phyloP scores from a whole-genome alignment of 352 stramenopile genomes.

The Phytophthora cactorum region DNA sequence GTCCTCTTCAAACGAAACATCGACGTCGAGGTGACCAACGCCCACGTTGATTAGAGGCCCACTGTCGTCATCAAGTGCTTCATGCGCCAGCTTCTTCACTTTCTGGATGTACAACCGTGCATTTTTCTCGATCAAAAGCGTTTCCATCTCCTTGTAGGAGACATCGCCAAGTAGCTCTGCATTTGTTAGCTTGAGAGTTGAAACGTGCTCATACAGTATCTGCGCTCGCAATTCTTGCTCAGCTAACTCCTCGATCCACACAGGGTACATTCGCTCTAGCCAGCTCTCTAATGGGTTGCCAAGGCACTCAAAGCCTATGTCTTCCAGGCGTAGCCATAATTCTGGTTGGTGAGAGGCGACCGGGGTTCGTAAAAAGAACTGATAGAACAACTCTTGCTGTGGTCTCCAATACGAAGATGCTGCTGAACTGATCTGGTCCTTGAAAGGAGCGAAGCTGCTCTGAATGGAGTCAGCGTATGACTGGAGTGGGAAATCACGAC shows the following conservation, averaged over 20 bases:
- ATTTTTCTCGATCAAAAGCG: slow-evolving; percentile 61
- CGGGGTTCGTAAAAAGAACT: slow-evolving; percentile 60
- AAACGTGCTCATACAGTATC: slow-evolving; percentile 69
- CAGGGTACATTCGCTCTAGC: slow-evolving; percentile 69
- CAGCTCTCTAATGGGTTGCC: slow-evolving; percentile 67
- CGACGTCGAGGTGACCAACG: slow-evolving; percentile 39
- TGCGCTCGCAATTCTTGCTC: slow-evolving; percentile 69
- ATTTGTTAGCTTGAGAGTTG: slow-evolving; percentile 62
- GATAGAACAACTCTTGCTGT: slow-evolving; percentile 66
- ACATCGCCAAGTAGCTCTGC: slow-evolving; percentile 46
- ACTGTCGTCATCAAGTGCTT: slow-evolving; percentile 4
- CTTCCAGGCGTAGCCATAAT: slow-evolving; percentile 59
- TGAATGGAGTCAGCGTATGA: slow-evolving; percentile 35
- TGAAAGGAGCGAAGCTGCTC: slow-evolving; percentile 39
- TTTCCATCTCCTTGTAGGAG: slow-evolving; percentile 54
- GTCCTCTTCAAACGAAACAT: slow-evolving; percentile 54
- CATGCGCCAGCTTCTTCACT: slow-evolving; percentile 42
- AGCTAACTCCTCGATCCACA: slow-evolving; percentile 77
- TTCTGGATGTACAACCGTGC: slow-evolving; percentile 65
- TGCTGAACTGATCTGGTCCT: slow-evolving; percentile 28
- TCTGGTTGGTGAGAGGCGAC: slow-evolving; percentile 37
- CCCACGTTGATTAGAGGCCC: slow-evolving; percentile 39
- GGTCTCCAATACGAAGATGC: slow-evolving; percentile 59
- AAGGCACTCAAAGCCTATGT: slow-evolving; percentile 51
- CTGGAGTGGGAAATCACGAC: slow-evolving; percentile 45